phyloP scores from a whole-genome alignment of 2,329 filamentous ascomycete species.

The Aspergillus sp. region DNA sequence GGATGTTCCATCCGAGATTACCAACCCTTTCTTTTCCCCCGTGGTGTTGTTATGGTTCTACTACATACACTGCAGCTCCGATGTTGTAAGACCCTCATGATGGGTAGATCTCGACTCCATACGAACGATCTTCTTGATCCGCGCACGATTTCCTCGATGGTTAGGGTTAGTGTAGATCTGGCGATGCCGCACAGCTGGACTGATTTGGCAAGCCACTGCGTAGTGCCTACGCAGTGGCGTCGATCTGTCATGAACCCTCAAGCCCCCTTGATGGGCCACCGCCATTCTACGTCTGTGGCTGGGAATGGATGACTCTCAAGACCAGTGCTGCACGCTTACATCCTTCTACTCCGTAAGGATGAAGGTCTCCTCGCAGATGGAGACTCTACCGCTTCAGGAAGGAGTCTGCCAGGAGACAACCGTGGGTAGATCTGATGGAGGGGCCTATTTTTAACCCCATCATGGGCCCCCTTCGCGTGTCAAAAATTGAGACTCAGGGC shows the following conservation, averaged over 20 bases:
- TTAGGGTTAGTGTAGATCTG: not conserved
- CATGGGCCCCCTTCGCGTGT: not conserved
- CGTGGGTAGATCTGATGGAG: not conserved
- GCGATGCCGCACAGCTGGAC: not conserved
- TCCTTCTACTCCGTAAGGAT: not conserved
- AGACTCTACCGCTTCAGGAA: slow-evolving; percentile 5
- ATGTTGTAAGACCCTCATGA: too few relatives aligned
- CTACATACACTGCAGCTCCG: too few relatives aligned
- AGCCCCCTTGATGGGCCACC: slow-evolving; percentile 1
- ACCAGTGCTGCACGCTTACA: not conserved
- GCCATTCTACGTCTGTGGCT: not conserved
- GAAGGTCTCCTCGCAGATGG: not conserved
- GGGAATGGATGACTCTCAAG: not conserved
- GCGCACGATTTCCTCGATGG: not conserved
- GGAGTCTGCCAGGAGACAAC: not conserved
- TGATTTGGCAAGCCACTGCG: too few relatives aligned
- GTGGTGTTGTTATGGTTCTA: too few relatives aligned
- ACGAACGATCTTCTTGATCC: not conserved
- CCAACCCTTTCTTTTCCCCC: too few relatives aligned
- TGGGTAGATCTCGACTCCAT: not conserved
- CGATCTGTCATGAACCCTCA: slow-evolving; percentile 1
- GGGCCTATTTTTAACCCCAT: not conserved
- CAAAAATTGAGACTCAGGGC: slow-evolving; percentile 1
- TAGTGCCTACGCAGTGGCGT: slow-evolving; percentile 2
- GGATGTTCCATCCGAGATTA: too few relatives aligned